Base-by-base conservation (phyloP, 73 alveolate species). In the Paramecium bursaria region DNA sequence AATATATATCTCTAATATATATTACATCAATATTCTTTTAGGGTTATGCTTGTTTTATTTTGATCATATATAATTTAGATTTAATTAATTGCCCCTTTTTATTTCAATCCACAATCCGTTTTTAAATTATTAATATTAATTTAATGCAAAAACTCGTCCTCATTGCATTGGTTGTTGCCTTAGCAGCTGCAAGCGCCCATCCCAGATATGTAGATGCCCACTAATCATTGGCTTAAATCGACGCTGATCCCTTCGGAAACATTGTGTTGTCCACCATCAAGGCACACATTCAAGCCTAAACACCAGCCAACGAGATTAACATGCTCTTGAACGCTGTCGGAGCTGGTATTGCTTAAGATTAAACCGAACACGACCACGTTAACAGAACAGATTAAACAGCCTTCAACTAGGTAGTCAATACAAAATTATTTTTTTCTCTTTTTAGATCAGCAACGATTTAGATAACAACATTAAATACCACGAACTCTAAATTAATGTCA, bases 261-360 rank as follows among this genome's bases (percentile, higher is more conserved):
- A 44, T 67, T 35, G 46, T 67, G 50, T 33, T 67, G 82, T 67
- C 82, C 17, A 47, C 60, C 33, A 67, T 67, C 0, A 67, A 67
- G 55, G 82, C 82, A 21, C 82, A 67, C 82, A 42, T 67, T 27
- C 39, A 30, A 30, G 82, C 82, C 50, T 67, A 31, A 6, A 67
- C 82, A 5, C 82, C 82, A 67, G 82, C 82, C 44, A 67, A 67
- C 44, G 82, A 67, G 35, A 47, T 67, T n/a, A 67, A 67, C 51
- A 67, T 67, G 82, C 27, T 33, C 23, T 67, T 67, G n/a, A 67
- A 67, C 50, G 82, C 57, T 33, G 82, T 67, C 50, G 57, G 82
- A 39, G 82, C 82, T 67, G 82, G 82, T 33, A n/a, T 67, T 42
- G 55, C 33, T 4, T 44, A 67, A 67, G 82, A 67, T 42, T 42